Evolutionary conservation across 306 rosid genomes (phyloP).

Genomic region (Ormosia semicastrata): DNA sequence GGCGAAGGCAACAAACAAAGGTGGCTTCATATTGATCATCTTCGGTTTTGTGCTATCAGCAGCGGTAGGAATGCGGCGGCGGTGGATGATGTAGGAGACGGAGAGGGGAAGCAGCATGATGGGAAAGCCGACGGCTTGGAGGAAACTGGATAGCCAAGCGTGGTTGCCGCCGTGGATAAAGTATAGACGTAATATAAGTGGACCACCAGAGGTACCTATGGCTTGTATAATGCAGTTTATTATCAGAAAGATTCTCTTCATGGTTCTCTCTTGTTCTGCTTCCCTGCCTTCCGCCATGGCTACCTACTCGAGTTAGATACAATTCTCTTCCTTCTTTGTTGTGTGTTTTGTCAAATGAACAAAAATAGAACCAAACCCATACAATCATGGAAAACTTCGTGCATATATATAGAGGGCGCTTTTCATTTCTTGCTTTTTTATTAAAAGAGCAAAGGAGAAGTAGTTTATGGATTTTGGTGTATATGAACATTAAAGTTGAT

Average conservation of each 20-base stretch:
- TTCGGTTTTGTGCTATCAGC: not conserved
- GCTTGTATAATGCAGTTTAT: conserved; percentile 33
- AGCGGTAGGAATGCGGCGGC: not conserved
- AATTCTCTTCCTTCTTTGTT: too few relatives aligned
- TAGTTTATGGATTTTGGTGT: too few relatives aligned
- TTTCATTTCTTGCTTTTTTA: too few relatives aligned
- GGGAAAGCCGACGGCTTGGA: conserved; percentile 53
- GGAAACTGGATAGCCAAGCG: conserved; percentile 51
- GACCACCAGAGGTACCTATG: conserved; percentile 49
- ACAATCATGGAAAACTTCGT: too few relatives aligned
- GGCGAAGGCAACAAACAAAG: conserved; percentile 23
- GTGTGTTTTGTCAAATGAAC: too few relatives aligned
- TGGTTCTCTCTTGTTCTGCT: not conserved
- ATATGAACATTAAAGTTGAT: too few relatives aligned
- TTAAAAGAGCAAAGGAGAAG: too few relatives aligned
- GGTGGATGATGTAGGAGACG: conserved; percentile 37
- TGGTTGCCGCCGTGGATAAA: conserved; percentile 57
- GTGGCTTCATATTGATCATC: conserved; percentile 27
- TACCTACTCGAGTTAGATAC: not conserved
- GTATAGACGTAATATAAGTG: conserved; percentile 51
- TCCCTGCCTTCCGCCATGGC: not conserved
- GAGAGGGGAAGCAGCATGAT: conserved; percentile 38
- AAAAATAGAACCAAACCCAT: too few relatives aligned
- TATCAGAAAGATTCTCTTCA: conserved; percentile 29
- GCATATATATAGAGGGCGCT: too few relatives aligned